phyloP scores from a whole-genome alignment of 2,329 filamentous ascomycete species.

The Iodosphaeria phyllophila region DNA sequence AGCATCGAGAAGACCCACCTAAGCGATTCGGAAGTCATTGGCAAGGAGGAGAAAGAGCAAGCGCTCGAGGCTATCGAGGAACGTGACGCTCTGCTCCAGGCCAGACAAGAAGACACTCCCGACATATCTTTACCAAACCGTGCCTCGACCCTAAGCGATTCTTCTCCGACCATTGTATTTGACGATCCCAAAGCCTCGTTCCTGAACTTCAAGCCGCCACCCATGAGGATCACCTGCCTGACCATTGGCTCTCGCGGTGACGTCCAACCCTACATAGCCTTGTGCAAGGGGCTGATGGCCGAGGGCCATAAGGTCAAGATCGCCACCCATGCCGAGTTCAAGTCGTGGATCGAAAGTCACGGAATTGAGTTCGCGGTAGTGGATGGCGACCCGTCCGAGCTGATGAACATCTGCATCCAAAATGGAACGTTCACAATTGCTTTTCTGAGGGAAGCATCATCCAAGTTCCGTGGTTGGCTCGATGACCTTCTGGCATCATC shows the following conservation, averaged over 20 bases:
- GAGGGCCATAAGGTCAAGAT: constrained; percentile 80
- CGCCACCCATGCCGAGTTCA: constrained; percentile 82
- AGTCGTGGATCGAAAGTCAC: constrained; percentile 74
- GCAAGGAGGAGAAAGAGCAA: constrained; percentile 48
- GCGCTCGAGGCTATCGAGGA: constrained; percentile 64
- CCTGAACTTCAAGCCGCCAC: constrained; percentile 75
- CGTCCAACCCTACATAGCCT: constrained; percentile 91
- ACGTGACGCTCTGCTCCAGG: constrained; percentile 61
- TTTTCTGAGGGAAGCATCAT: constrained; percentile 74
- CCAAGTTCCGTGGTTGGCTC: constrained; percentile 86
- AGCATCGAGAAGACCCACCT: constrained; percentile 55
- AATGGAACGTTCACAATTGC: constrained; percentile 92
- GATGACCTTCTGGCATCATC: constrained; percentile 71
- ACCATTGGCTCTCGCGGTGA: constrained; percentile 94
- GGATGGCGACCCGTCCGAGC: constrained; percentile 76
- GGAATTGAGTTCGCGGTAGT: constrained; percentile 85
- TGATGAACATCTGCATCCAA: constrained; percentile 93
- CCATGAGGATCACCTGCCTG: constrained; percentile 74
- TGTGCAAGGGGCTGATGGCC: constrained; percentile 75
- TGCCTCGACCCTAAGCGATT: constrained; percentile 28
- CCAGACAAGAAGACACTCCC: constrained; percentile 35
- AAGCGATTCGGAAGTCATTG: constrained; percentile 48
- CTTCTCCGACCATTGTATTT: constrained; percentile 57
- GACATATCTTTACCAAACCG: constrained; percentile 29
- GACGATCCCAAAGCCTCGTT: constrained; percentile 80